These are phyloP conservation scores for Cenchrus americanus DNA, from an alignment of 176 grass and related monocot species.

Conservation along the genomic window DNA sequence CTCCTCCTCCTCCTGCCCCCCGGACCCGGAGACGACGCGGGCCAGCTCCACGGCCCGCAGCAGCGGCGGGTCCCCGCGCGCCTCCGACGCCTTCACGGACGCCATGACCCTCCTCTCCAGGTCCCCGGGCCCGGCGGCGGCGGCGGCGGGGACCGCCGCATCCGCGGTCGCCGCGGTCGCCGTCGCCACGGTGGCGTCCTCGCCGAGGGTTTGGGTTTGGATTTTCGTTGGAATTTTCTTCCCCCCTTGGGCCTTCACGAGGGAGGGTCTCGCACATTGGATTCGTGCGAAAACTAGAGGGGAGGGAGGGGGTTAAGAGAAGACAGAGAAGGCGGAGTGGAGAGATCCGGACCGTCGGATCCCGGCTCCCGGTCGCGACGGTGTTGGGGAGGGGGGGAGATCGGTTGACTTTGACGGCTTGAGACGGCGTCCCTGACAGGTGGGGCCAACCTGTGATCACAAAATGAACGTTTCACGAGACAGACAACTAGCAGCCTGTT, in stretches of 20 bases:
- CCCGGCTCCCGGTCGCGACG: too few relatives aligned
- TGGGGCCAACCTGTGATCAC: too few relatives aligned
- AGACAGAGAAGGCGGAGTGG: neutral
- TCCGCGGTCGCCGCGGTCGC: constrained; percentile 27
- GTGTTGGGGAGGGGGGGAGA: too few relatives aligned
- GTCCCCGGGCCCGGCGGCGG: constrained; percentile 23
- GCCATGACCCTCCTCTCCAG: constrained; percentile 84
- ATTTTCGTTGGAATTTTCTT: constrained; percentile 13
- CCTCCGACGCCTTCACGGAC: constrained; percentile 78
- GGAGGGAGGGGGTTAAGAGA: neutral
- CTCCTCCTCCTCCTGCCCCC: too few relatives aligned
- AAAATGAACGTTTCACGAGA: too few relatives aligned
- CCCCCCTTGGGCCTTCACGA: neutral
- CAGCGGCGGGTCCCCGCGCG: constrained; percentile 74
- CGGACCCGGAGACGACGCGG: constrained; percentile 66
- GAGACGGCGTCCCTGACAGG: too few relatives aligned
- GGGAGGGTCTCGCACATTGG: neutral
- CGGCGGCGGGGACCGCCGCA: constrained; percentile 28
- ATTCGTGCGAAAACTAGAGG: neutral
- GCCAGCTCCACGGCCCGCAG: constrained; percentile 67
- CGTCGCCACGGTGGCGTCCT: constrained; percentile 36
- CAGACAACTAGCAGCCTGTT: too few relatives aligned
- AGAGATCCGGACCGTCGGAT: too few relatives aligned
- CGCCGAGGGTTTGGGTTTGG: constrained; percentile 54
- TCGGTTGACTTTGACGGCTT: too few relatives aligned